Conservation (phyloP, 2,329 filamentous ascomycete species). For the Pseudogymnoascus verrucosus region DNA sequence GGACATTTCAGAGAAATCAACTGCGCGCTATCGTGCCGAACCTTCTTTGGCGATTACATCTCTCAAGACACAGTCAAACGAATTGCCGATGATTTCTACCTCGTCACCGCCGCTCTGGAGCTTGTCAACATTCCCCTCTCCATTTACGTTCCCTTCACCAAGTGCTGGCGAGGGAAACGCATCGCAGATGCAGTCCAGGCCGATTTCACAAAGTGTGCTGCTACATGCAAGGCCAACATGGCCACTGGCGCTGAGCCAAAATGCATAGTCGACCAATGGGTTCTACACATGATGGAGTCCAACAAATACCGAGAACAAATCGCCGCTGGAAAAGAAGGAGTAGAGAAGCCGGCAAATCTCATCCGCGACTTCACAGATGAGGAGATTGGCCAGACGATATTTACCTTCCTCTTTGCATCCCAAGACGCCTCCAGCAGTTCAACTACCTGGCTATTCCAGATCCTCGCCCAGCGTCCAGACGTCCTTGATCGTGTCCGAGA, state of each 20-base stretch:
- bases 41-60: slow-evolving; percentile 76
- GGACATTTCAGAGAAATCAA: slow-evolving; percentile 67
- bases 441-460: slow-evolving; percentile 45
- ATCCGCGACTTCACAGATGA: slow-evolving; percentile 43
- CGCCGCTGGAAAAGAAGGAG: slow-evolving; percentile 43
- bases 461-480: slow-evolving; percentile 43
- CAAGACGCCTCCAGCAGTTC: slow-evolving; percentile 46
- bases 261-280: slow-evolving; percentile 73
- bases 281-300: slow-evolving; percentile 65
- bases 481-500: slow-evolving; percentile 37
- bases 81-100: slow-evolving; percentile 72
- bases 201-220: slow-evolving; percentile 64
- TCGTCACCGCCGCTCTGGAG: slow-evolving; percentile 69
- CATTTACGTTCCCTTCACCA: slow-evolving; percentile 68
- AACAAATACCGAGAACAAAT: slow-evolving; percentile 56
- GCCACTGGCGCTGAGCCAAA: slow-evolving; percentile 57
- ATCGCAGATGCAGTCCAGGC: slow-evolving; percentile 61
- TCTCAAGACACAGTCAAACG: slow-evolving; percentile 61
- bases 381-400: slow-evolving; percentile 43
- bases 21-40: slow-evolving; percentile 69
- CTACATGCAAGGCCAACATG: slow-evolving; percentile 65
- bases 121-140: slow-evolving; percentile 66
- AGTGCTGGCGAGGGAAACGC: slow-evolving; percentile 70
- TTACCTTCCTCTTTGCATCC: slow-evolving; percentile 46
- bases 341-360: slow-evolving; percentile 38